Percentiles rank a stretch among this genome's conserved stretches.
Conservation (phyloP, 177 flowering plant genomes). For the Vitis hybrid region DNA sequence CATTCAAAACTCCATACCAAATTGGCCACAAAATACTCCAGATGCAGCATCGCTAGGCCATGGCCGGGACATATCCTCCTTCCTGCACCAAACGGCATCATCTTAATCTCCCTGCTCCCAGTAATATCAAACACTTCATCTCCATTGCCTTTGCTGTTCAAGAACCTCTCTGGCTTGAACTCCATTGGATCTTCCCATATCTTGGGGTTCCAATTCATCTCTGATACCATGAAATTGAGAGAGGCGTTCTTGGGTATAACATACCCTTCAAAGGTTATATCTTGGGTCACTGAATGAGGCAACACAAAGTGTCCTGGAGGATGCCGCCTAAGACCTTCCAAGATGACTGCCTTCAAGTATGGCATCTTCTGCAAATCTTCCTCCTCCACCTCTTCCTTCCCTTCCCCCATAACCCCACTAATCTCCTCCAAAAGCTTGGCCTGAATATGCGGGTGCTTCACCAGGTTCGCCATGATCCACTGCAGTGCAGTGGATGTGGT, state of each 20-base stretch:
- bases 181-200: slow-evolving; percentile 57
- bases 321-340: slow-evolving; percentile 48
- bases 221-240: slow-evolving; percentile 43
- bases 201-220: slow-evolving; percentile 41
- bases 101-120: slow-evolving; percentile 51
- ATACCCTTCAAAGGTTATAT: slow-evolving; percentile 26
- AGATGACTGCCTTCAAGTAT: slow-evolving; percentile 48
- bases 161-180: slow-evolving; percentile 60
- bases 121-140: slow-evolving; percentile 39
- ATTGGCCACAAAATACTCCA: slow-evolving; percentile 48
- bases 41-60: slow-evolving; percentile 43
- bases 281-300: slow-evolving; percentile 47
- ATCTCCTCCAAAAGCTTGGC: slow-evolving; percentile 38
- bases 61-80: slow-evolving; percentile 56
- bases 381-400: slow-evolving; percentile 23
- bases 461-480: slow-evolving; percentile 63
- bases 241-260: slow-evolving; percentile 27
- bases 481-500: slow-evolving; percentile 51
- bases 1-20: slow-evolving; percentile 40
- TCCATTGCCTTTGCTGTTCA: slow-evolving; percentile 13
- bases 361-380: slow-evolving; percentile 40
- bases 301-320: slow-evolving; percentile 45
- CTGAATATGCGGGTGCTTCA: slow-evolving; percentile 46
- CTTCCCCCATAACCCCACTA: slow-evolving; percentile 1
- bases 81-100: slow-evolving; percentile 68